Evolutionary conservation across 1,139 yeast genomes (phyloP).

Genomic region (Protomyces macrosporus): DNA sequence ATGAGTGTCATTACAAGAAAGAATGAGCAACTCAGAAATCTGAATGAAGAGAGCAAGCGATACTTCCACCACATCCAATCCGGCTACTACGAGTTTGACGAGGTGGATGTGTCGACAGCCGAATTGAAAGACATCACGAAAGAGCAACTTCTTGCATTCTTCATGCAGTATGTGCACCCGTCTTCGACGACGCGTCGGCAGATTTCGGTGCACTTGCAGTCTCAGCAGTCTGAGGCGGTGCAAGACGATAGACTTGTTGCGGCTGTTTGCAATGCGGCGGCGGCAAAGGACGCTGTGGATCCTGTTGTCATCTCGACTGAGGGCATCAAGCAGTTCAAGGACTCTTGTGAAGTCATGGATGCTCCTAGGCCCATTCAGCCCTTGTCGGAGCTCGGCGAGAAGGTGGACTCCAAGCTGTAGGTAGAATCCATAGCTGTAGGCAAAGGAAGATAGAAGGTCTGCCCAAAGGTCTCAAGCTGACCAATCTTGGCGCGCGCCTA

Average conservation of each 20-base stretch:
- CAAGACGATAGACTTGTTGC: slow-evolving; percentile 22
- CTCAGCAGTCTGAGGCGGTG: slow-evolving; percentile 31
- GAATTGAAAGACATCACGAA: slow-evolving; percentile 52
- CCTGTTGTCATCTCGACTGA: slow-evolving; percentile 32
- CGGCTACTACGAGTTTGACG: slow-evolving; percentile 70
- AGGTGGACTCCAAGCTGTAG: slow-evolving; percentile 36
- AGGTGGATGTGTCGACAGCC: slow-evolving; percentile 53
- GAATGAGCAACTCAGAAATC: slow-evolving; percentile 65
- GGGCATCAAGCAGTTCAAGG: slow-evolving; percentile 34
- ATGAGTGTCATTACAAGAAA: slow-evolving; percentile 62
- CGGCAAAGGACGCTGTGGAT: slow-evolving; percentile 1
- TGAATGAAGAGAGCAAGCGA: slow-evolving; percentile 65
- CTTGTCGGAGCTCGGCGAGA: slow-evolving; percentile 35
- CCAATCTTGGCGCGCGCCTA: neutral
- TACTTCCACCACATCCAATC: slow-evolving; percentile 63
- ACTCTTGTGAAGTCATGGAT: slow-evolving; percentile 35
- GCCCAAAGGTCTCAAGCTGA: neutral
- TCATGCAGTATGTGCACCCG: slow-evolving; percentile 45
- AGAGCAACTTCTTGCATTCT: slow-evolving; percentile 55
- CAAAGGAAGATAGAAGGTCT: too few species aligned
- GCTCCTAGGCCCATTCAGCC: slow-evolving; percentile 40
- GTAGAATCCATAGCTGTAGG: neutral
- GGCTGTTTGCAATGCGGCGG: slow-evolving; percentile 6
- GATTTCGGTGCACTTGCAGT: slow-evolving; percentile 44
- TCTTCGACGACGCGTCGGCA: slow-evolving; percentile 44